Evolutionary conservation across 169 alveolate species (phyloP), one percentile per base, ranked within the genome.

Genomic region (Plasmodium knowlesi): DNA sequence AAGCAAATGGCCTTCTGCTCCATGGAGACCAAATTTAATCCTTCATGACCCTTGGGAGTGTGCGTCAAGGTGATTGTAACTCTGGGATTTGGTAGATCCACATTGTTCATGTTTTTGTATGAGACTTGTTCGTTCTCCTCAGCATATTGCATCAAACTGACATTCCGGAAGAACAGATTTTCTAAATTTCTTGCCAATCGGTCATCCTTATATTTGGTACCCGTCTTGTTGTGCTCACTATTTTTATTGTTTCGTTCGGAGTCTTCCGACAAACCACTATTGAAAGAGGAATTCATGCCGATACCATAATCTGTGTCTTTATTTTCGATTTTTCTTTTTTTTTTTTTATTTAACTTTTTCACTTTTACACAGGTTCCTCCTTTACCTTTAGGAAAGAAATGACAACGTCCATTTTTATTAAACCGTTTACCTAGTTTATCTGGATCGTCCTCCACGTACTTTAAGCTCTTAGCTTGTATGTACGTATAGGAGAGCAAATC

Each of bases 401-500:
- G 39, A 81, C 89, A 73, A 8, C 72, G 82, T 10, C 76, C 43
- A 54, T 19, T 74, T 2, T 86, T 73, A 14, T 50, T 70, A 14
- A 82, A 28, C 50, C 93, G 61, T 46, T 32, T 84, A 71, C 74
- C 46, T 28, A 50, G 14, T 78, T 28, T 70, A 32, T 82, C 46
- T 34, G 85, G 73, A 39, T 73, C 84, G 84, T 53, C 71, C 16
- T 25, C 82, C 6, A 86, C 72, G 80, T 84, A 83, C 25, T 79
- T 70, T 37, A 89, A 82, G 46, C 95, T 71, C 71, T 39, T 74
- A 46, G 92, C 91, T 82, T 83, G 86, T 37, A 83, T 67, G 61
- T 73, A 82, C 28, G 89, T 30, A 46, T 80, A 93, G n/a, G 97
- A 96, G 3, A 92, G 92, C 34, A 93, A 70, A 72, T 93, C 96